Evolutionary conservation across 768 basidiomycete species (phyloP), one percentile per base, ranked within the genome.

Genomic region (Fistulinella prunicolor): DNA sequence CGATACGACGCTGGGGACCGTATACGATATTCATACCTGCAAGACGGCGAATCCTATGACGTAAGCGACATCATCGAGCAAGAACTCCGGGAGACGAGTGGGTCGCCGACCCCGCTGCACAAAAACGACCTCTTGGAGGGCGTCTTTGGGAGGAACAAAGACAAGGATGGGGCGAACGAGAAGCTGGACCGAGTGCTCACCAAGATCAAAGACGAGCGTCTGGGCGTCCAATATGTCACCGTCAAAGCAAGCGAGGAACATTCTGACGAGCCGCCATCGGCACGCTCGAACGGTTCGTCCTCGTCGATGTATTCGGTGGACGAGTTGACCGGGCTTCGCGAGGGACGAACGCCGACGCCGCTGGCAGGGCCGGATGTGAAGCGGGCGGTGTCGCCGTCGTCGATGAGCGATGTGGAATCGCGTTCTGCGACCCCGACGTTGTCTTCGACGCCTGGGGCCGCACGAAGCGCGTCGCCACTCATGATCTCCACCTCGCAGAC

Each of bases 11-110:
- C 69, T 6, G 81, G 78, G 35, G 86, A 90, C 54, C 73, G 75
- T 38, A 86, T 93, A 70, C 85, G 94, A 0, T 99, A 99, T 65
- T 96, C 94, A 32, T 97, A 92, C 64, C 87, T 97, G 35, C 85
- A 92, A 53, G 91, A 94, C 52, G 95, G 94, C 3, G 90, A 90
- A 69, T 87, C 86, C 0, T 88, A 85, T 59, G 95, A 98, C 65
- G 92, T 98, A 63, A 93, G 90, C 59, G 87, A 95, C 53, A 85
- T 96, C 42, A 79, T 97, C 39, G 92, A 94, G 62, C 82, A 89
- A 66, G 95, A 95, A 57, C 87, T 89, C 77, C 72, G 80, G n/a
- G 81, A 78, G 23, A 72, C 72, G 32, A 69, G 66, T 32, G 61
- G 59, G 14, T 39, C 59, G 13, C 65, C 72, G 24, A 50, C 60